Evolutionary conservation across 108 stramenopile species (phyloP), one percentile per base, ranked within the genome.

Genomic region (Nitzschia sp.): DNA sequence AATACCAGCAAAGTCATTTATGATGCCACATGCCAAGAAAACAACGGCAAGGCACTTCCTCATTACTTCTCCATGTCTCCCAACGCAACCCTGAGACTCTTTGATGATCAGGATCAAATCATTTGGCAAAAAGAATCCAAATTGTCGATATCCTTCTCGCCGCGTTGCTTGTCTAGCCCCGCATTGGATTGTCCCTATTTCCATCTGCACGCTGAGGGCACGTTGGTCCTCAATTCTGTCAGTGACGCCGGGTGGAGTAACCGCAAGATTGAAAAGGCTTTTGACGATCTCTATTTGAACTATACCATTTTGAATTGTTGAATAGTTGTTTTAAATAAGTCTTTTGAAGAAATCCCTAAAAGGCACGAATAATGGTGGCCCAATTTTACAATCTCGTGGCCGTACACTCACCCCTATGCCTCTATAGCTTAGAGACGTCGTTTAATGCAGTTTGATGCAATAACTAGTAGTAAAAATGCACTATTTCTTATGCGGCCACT

Each of bases 121-220:
- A 61, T 61, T 19, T 66, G 51, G 48, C 26, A 53, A 33, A 32
- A 51, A 33, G 46, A 54, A 21, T 28, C 49, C 18, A 51, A 51
- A 1, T 9, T n/a, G 21, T 33, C 21, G 18, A 36, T 66, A 8
- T 25, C 31, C 13, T 3, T 51, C 28, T 21, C 48, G 30, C 3
- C 56, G 15, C 13, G 38, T 8, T 69, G 68, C 27, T 29, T 69
- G 21, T 2, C 21, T 25, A 58, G 54, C 2, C 68, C 68, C 1
- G 6, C 4, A 15, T 69, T 59, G 51, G 57, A 58, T 25, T 69
- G 68, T 45, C 68, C 68, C n/a, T 69, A 69, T 25, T 34, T 69
- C 3, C 68, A 69, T 23, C 29, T 69, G 34, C 68, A 46, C 35
- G 17, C 15, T 11, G 38, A 3, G 9, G 68, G 68, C 1, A 2